A percentile compares a stretch with the other conserved stretches of the same genome.
Evolutionary conservation across 164 flowering plant species (phyloP).

Genomic region (Chimonanthus praecox): DNA sequence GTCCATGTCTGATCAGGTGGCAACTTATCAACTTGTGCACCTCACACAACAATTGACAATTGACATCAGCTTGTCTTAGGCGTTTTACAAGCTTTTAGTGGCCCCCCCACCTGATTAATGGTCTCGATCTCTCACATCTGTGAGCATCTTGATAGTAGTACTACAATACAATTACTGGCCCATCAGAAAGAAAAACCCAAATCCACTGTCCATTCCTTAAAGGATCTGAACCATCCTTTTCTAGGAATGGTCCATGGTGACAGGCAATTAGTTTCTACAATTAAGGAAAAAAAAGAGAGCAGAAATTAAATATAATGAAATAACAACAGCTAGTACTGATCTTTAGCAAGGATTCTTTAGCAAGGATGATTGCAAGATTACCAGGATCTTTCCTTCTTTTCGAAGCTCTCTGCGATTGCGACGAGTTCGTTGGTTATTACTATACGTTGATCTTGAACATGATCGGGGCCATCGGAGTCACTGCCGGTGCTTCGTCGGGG

Average conservation of each 20-base stretch:
- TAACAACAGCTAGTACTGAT: too few relatives aligned
- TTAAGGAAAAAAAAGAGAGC: not conserved
- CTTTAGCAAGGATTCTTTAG: not conserved
- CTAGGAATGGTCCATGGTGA: too few relatives aligned
- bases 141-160: too few relatives aligned
- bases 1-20: too few relatives aligned
- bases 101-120: too few relatives aligned
- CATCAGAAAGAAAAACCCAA: too few relatives aligned
- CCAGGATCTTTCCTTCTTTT: conserved; percentile 63
- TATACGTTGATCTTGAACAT: conserved; percentile 26
- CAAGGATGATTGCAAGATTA: conserved; percentile 16
- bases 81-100: too few relatives aligned
- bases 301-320: not conserved
- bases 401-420: conserved; percentile 28
- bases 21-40: too few relatives aligned
- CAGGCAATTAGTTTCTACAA: not conserved
- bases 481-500: conserved; percentile 12
- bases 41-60: too few relatives aligned
- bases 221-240: not conserved
- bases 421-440: conserved; percentile 27
- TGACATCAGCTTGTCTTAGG: too few relatives aligned
- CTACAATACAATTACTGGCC: too few relatives aligned
- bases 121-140: too few relatives aligned
- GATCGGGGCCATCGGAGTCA: conserved; percentile 18
- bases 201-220: not conserved